A percentile compares a stretch with the other conserved stretches of the same genome.
These are phyloP conservation scores for Dillenia turbinata DNA, from an alignment of 164 flowering plant genomes.

Conservation along the genomic window DNA sequence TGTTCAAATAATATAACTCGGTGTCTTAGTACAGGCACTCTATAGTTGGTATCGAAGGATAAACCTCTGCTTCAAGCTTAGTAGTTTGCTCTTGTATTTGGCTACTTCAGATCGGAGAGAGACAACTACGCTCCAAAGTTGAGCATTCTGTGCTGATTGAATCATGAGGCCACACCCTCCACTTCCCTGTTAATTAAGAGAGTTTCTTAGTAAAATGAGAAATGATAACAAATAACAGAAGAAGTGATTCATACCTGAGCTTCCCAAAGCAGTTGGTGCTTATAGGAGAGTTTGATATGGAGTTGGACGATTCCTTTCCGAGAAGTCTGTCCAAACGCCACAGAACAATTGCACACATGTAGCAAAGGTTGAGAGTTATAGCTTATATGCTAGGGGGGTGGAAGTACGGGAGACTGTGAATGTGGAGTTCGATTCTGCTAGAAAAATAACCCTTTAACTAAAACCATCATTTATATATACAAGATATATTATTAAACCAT, in stretches of 20 bases:
- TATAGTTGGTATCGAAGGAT: slow-evolving; percentile 16
- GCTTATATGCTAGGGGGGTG: slow-evolving; percentile 17
- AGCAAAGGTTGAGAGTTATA: slow-evolving; percentile 14
- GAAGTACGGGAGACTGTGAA: slow-evolving; percentile 17
- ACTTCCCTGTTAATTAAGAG: too few species aligned
- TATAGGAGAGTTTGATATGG: slow-evolving; percentile 27
- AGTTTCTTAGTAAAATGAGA: too few species aligned
- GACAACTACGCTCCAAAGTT: slow-evolving; percentile 25
- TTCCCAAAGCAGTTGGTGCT: slow-evolving; percentile 45
- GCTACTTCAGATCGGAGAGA: slow-evolving; percentile 31
- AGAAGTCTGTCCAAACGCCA: slow-evolving; percentile 10
- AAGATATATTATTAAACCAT: too few species aligned
- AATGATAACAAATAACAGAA: neutral
- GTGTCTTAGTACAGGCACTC: slow-evolving; percentile 14
- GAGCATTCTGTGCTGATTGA: slow-evolving; percentile 40
- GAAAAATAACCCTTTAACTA: too few species aligned
- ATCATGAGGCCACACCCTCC: slow-evolving; percentile 10
- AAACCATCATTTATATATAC: too few species aligned
- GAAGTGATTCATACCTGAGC: slow-evolving; percentile 26
- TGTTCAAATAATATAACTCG: slow-evolving; percentile 9
- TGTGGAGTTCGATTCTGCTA: slow-evolving; percentile 29
- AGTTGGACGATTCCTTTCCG: slow-evolving; percentile 28
- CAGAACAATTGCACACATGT: slow-evolving; percentile 7
- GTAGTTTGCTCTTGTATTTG: slow-evolving; percentile 21
- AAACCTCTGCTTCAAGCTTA: slow-evolving; percentile 31